Evolutionary conservation across 176 grass and related monocot species (phyloP), one percentile per base, ranked within the genome.

Genomic region (Triticum turgidum): DNA sequence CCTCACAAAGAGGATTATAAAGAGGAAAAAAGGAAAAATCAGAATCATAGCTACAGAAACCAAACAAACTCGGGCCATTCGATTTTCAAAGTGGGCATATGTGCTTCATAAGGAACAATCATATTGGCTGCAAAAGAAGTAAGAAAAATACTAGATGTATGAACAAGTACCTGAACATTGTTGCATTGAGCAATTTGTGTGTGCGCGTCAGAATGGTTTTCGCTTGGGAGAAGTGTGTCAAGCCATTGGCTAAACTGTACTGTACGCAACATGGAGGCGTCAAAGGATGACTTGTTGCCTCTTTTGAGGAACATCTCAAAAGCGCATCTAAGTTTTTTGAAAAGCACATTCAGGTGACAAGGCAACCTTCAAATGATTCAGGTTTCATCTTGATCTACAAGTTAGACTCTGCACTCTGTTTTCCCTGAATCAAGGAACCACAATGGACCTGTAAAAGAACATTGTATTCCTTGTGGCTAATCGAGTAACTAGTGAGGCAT

Each of bases 251-350:
- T 63, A 11, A 54, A 69, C 25, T 67, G 14, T 79, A 35, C 1
- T 4, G 24, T 24, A 24, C 24, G 4, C 17, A 24, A 30, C 39
- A 22, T 32, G 77, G 34, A 11, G 69, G 47, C 61, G 27, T 27
- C 82, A 56, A 29, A 90, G 79, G 52, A 32, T 18, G 42, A 37
- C 84, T 79, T 13, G 41, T 74, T 74, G 41, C 22, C 71, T 9
- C 41, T 74, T 74, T 27, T 47, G 71, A 47, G 41, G 6, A 29
- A 22, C 6, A 87, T 90, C 71, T 51, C 59, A 54, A 58, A 12
- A 64, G 18, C 9, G 72, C 49, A 32, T 86, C 63, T 52, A 35
- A 0, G 34, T 35, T 35, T 35, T 35, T 5, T 4, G 34, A 35
- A 35, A 35, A 35, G 34, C 34, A 35, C 34, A 24, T 24, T 24